Conservation (phyloP, 2,329 filamentous ascomycete genomes). For the Fusarium oligoseptatum region DNA sequence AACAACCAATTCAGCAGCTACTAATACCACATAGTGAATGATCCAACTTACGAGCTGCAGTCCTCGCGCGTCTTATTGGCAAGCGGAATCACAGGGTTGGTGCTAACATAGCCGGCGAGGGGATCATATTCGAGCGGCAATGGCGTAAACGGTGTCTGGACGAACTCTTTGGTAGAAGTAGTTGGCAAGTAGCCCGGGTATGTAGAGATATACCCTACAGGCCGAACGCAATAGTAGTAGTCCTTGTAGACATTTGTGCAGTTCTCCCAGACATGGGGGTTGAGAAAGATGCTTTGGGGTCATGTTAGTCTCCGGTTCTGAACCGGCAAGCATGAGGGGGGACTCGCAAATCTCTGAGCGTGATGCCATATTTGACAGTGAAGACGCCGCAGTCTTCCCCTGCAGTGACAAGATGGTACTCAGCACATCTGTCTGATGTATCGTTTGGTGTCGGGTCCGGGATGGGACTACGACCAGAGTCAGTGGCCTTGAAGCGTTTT, state of each 20-base stretch:
- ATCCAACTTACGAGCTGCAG: neutral
- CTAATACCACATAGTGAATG: neutral
- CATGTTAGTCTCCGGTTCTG: neutral
- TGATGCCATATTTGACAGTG: slow-evolving; percentile 13
- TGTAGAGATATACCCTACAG: slow-evolving; percentile 8
- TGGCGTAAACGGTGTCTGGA: neutral
- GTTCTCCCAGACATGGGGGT: slow-evolving; percentile 6
- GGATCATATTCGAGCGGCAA: neutral
- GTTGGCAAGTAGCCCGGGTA: neutral
- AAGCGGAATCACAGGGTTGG: neutral
- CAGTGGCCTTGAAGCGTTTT: neutral
- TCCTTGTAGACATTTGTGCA: slow-evolving; percentile 24
- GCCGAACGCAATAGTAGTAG: slow-evolving; percentile 20
- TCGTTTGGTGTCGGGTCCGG: neutral
- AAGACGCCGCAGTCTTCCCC: slow-evolving; percentile 13
- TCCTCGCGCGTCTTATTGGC: neutral
- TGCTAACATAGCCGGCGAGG: neutral
- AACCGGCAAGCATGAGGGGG: neutral
- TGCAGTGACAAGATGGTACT: slow-evolving; percentile 6
- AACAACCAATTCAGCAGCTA: neutral
- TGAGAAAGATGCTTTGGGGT: neutral
- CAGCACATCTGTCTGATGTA: slow-evolving; percentile 9
- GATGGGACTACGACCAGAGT: neutral
- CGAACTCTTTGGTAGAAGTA: neutral
- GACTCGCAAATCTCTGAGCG: neutral